Evolutionary conservation across 768 basidiomycete genomes (phyloP), one percentile per base, ranked within the genome.

Genomic region (Tylopilus balloui): DNA sequence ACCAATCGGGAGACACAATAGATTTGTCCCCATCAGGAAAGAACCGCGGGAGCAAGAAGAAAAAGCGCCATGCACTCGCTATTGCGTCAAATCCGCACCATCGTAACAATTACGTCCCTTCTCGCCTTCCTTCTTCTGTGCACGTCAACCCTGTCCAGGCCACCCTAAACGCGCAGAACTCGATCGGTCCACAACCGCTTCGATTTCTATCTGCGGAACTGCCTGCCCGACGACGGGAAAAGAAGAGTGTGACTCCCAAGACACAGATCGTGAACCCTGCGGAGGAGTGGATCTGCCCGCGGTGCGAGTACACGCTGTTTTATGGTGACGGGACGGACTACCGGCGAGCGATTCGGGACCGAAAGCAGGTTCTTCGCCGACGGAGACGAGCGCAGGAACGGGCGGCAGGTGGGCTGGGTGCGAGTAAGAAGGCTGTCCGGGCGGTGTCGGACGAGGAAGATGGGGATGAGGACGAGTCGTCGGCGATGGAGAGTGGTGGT

Each of bases 61-160:
- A 96, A 82, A 97, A 96, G 71, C 80, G 92, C 42, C 86, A 86
- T 42, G 86, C 86, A 5, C 74, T 92, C 27, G 92, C 92, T 38
- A 95, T 96, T 65, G 92, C 91, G 38, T 88, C 89, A 45, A 96
- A 98, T 63, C 93, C 92, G 3, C 95, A 98, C 69, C 94, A 96
- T 71, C 77, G 94, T 50, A 78, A 87, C 62, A 97, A 97, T 72
- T 98, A 93, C 70, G 81, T 93, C 37, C 90, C 92, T 14, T 92
- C 91, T 37, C 77, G 90, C 14, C 70, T 91, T 45, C 84, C 90
- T 4, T 66, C 75, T 58, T 70, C 78, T 11, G 73, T 69, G 28
- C 67, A 67, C 42, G 59, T 64, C 39, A 71, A 65, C 61, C 50
- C 67, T 23, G 65, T 68, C n/a, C 73, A 74, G 52, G 61, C 68